phyloP scores from a whole-genome alignment of 2,329 filamentous ascomycete species.

The Arthrinium phaeospermum region DNA sequence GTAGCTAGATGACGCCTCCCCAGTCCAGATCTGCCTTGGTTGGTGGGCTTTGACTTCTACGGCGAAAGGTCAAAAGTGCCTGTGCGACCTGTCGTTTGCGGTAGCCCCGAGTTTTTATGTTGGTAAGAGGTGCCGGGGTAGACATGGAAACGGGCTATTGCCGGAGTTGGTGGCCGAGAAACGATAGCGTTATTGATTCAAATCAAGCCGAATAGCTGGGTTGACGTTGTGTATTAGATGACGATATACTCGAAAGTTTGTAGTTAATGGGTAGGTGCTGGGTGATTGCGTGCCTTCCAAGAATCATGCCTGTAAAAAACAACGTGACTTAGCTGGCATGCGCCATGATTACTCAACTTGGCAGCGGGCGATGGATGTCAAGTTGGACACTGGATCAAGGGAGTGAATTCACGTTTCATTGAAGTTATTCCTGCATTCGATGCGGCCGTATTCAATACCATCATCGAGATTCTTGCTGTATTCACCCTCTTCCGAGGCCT shows the following conservation, averaged over 20 bases:
- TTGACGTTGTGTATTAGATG: not conserved
- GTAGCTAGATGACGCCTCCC: constrained; percentile 55
- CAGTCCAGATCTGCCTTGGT: constrained; percentile 41
- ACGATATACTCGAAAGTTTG: not conserved
- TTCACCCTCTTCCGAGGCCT: not conserved
- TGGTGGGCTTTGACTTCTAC: not conserved
- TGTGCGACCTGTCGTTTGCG: not conserved
- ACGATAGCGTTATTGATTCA: too few species aligned
- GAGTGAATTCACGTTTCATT: not conserved
- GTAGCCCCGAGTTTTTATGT: not conserved
- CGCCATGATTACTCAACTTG: too few species aligned
- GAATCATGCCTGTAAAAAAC: not conserved
- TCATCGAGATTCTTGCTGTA: not conserved
- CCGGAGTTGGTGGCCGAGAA: not conserved
- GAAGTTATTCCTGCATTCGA: not conserved
- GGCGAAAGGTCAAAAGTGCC: not conserved
- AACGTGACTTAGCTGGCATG: too few species aligned
- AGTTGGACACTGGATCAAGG: not conserved
- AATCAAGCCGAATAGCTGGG: not conserved
- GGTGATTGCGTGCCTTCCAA: not conserved
- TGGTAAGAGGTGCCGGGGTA: not conserved
- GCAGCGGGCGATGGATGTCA: too few species aligned
- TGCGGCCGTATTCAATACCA: not conserved
- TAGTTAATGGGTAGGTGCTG: not conserved
- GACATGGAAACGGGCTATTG: not conserved